A percentile compares a stretch with the other conserved stretches of the same genome.
phyloP scores from a whole-genome alignment of 78 protist genomes.

The Dictyostelium intermedium region DNA sequence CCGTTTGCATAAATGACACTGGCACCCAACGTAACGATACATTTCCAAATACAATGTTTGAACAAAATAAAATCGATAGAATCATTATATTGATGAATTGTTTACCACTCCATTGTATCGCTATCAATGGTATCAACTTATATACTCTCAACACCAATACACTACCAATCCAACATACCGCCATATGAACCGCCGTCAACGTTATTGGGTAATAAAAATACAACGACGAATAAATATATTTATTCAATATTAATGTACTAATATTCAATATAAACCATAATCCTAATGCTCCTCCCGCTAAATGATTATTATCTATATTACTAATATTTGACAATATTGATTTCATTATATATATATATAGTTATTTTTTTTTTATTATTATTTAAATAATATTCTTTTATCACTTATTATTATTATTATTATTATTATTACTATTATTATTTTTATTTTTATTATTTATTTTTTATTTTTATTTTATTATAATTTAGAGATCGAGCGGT shows the following conservation, averaged over 20 bases:
- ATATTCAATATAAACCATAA: constrained; percentile 70
- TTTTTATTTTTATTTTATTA: too few species aligned
- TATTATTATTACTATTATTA: not conserved
- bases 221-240: constrained; percentile 45
- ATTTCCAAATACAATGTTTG: constrained; percentile 69
- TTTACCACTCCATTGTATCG: constrained; percentile 14
- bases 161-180: constrained; percentile 45
- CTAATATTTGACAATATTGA: not conserved
- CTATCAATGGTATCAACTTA: constrained; percentile 34
- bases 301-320: not conserved
- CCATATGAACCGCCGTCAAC: constrained; percentile 75
- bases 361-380: not conserved
- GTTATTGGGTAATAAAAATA: constrained; percentile 44
- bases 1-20: constrained; percentile 76
- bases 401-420: not conserved
- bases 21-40: constrained; percentile 70
- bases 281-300: constrained; percentile 23
- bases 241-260: constrained; percentile 59
- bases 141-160: constrained; percentile 8
- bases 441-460: too few species aligned
- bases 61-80: constrained; percentile 20
- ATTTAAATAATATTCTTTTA: not conserved
- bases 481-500: too few species aligned
- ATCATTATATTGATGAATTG: constrained; percentile 34
- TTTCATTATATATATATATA: not conserved